Base-by-base conservation (phyloP, 495 filamentous ascomycete genomes). In the Acidiella bohemica region DNA sequence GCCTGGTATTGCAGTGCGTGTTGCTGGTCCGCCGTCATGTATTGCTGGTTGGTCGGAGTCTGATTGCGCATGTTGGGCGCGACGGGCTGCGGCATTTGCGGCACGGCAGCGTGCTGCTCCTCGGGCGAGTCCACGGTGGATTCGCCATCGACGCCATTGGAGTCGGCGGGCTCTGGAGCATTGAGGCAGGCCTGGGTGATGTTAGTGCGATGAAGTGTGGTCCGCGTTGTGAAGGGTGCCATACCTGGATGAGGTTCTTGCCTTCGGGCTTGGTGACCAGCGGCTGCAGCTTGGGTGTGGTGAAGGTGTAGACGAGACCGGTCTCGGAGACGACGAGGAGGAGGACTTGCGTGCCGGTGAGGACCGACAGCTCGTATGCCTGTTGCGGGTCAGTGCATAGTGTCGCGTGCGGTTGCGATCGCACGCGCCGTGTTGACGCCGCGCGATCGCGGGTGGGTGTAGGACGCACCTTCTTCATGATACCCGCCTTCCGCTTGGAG, bases 401-500 rank as follows among this genome's bases (percentile, higher is more conserved):
- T n/a, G n/a, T n/a, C n/a, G n/a, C n/a, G n/a, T n/a, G n/a, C 19
- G 12, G 23, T 10, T 32, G 27, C 29, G 32, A 13, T 21, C 9
- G 12, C 13, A 24, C 32, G 20, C 12, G 31, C 33, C 30, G 19
- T 32, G 46, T 36, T 23, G 37, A 40, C 32, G 29, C 41, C 39
- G 36, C 25, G 25, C 25, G n/a, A 27, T 10, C 20, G 27, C 32
- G 20, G 10, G 31, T 33, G 20, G 23, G 26, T 38, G 46, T 36
- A 20, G 34, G 32, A 36, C 75, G 47, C 61, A 95, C 90, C 87
- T 99, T 99, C 75, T 99, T 99, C 90, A 99, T 99, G 66, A 99
- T 99, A 55, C 90, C 90, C 43, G 90, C 90, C 73, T 99, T 99
- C 62, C 90, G 86, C 79, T 99, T 99, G 49, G 92, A 96, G 65